Evolutionary conservation across 352 stramenopile genomes (phyloP), one percentile per base, ranked within the genome.

Genomic region (Phytophthora palmivora): DNA sequence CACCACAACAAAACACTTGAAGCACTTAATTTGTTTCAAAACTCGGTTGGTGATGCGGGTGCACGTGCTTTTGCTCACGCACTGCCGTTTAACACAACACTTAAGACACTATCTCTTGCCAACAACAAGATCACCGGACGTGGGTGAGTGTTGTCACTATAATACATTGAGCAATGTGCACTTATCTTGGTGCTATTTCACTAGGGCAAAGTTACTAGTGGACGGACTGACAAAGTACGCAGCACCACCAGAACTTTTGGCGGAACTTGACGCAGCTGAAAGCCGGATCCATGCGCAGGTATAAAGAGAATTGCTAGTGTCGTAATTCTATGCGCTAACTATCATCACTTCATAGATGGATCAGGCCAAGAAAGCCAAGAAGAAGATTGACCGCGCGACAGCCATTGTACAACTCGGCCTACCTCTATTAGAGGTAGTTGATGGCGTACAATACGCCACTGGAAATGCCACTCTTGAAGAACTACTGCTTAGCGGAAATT

Each of bases 361-460:
- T 14, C 70, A 84, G 12, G 81, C 84, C 37, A 95, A 94, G 61
- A 94, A 92, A 59, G 74, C 80, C 33, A 93, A 90, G 55, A 92
- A 92, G 73, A 92, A 94, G 46, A 74, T 89, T 30, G 80, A 94
- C 44, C 79, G 81, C 4, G 38, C 61, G 6, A 70, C 74, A 3
- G 72, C 67, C 11, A 80, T 92, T 52, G 47, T 70, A 37, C 74
- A 84, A 15, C 61, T 93, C 0, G 79, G 86, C 4, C 62, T 95
- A 7, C 77, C 82, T 6, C 61, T 84, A 5, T 64, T 91, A 3
- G 79, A 92, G 45, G 78, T 46, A 7, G 44, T 87, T 15, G 67
- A 90, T 37, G 78, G 79, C 7, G 67, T 88, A 2, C 71, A 80
- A 48, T 88, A 79, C 53, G 82, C 79, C 4, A 45, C 68, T 12